These are phyloP conservation scores for Metschnikowia drakensbergensis DNA, from an alignment of 805 yeast species.

Conservation along the genomic window DNA sequence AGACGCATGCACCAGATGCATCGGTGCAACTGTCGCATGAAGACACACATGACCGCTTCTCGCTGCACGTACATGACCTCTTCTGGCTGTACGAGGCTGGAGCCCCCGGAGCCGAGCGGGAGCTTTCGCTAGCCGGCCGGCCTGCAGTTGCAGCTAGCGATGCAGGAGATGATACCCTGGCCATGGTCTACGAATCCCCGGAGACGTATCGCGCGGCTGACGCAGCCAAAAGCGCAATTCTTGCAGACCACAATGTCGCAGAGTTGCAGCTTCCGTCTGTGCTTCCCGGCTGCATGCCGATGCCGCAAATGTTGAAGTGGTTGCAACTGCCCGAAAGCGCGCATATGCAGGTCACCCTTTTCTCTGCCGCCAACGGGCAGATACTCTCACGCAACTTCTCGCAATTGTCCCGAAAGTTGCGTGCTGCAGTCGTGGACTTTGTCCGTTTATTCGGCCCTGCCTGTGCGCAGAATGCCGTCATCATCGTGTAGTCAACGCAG, in stretches of 20 bases:
- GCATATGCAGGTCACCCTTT: slow-evolving; percentile 9
- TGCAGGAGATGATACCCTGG: neutral
- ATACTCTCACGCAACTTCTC: slow-evolving; percentile 19
- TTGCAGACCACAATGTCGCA: slow-evolving; percentile 11
- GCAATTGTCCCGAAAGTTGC: slow-evolving; percentile 20
- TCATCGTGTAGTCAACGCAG: slow-evolving; percentile 1
- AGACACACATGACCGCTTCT: neutral
- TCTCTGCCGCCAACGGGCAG: slow-evolving; percentile 19
- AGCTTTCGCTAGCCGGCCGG: neutral
- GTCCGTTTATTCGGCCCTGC: slow-evolving; percentile 44
- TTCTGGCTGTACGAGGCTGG: slow-evolving; percentile 6
- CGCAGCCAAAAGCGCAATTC: slow-evolving; percentile 13
- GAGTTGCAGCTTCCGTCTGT: slow-evolving; percentile 35
- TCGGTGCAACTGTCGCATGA: neutral
- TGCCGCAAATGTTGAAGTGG: slow-evolving; percentile 41
- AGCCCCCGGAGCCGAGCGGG: neutral
- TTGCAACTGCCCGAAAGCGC: slow-evolving; percentile 13
- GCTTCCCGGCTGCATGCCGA: slow-evolving; percentile 49
- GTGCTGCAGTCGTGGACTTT: slow-evolving; percentile 35
- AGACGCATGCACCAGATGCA: neutral
- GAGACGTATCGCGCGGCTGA: slow-evolving; percentile 20
- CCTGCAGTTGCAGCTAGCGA: neutral
- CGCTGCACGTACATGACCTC: neutral
- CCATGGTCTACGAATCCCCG: neutral
- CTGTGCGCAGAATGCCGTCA: slow-evolving; percentile 4